A percentile compares a stretch with the other conserved stretches of the same genome.
Conservation (phyloP, 306 rosid species). For the Lathyrus oleraceus region DNA sequence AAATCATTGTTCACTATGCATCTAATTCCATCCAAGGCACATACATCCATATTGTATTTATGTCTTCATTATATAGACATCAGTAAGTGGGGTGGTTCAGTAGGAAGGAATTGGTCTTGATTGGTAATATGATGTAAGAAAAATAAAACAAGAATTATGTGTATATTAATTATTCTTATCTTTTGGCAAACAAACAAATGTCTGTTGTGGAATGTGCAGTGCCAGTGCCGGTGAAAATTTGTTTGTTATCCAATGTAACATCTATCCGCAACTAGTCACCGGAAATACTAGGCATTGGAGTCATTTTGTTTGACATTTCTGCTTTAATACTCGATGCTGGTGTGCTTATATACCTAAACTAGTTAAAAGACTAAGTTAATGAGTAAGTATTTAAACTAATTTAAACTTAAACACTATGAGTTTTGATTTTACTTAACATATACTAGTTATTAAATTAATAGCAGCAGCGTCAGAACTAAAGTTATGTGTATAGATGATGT, state of each 20-base stretch:
- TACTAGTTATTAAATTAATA: too few species aligned
- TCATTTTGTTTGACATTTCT: neutral
- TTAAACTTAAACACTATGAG: too few species aligned
- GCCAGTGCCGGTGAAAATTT: too few species aligned
- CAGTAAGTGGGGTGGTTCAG: constrained; percentile 9
- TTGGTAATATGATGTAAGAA: constrained; percentile 6
- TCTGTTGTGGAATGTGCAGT: too few species aligned
- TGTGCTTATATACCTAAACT: neutral
- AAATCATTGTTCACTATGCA: constrained; percentile 52
- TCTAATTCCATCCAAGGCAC: constrained; percentile 6
- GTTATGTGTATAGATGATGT: too few species aligned
- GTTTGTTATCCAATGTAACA: too few species aligned
- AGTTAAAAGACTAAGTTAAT: too few species aligned
- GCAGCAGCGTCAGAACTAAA: too few species aligned
- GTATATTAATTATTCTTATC: neutral
- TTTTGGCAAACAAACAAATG: too few species aligned
- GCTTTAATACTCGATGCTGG: neutral
- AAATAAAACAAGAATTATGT: neutral
- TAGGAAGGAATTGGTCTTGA: constrained; percentile 22
- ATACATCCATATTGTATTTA: neutral
- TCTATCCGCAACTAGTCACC: too few species aligned
- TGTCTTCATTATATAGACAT: constrained; percentile 12
- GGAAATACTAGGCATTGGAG: neutral
- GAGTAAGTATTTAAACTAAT: too few species aligned
- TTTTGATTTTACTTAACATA: too few species aligned